Conservation (phyloP, 306 rosid species). For the Acacia acuminata region DNA sequence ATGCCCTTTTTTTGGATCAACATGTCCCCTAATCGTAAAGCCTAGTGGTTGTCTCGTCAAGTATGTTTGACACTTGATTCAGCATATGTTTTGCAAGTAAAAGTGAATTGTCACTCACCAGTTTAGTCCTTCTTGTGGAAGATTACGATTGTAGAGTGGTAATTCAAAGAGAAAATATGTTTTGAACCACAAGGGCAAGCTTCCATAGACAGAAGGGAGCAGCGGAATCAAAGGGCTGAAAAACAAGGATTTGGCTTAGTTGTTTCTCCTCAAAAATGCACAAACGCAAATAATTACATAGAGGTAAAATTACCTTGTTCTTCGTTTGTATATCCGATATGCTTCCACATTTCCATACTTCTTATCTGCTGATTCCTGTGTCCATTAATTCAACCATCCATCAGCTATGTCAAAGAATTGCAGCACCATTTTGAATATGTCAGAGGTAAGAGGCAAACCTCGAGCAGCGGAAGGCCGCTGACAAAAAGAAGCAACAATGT, state of each 20-base stretch:
- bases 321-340: slow-evolving; percentile 67
- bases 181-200: slow-evolving; percentile 83
- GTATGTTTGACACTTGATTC: background rate
- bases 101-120: slow-evolving; percentile 62
- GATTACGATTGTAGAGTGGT: slow-evolving; percentile 76
- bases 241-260: slow-evolving; percentile 36
- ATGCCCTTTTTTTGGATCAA: background rate
- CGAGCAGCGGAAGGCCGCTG: slow-evolving; percentile 93
- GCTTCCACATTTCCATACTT: slow-evolving; percentile 74
- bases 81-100: slow-evolving; percentile 4
- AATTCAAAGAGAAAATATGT: slow-evolving; percentile 68
- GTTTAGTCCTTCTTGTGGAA: slow-evolving; percentile 47
- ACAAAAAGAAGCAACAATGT: slow-evolving; percentile 88
- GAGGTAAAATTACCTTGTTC: slow-evolving; percentile 62
- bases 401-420: slow-evolving; percentile 20
- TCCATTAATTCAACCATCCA: slow-evolving; percentile 35
- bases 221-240: slow-evolving; percentile 89
- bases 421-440: slow-evolving; percentile 13
- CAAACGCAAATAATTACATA: slow-evolving; percentile 19
- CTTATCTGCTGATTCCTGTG: slow-evolving; percentile 89
- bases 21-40: background rate
- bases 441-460: slow-evolving; percentile 65
- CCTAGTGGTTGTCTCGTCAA: background rate
- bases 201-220: slow-evolving; percentile 68
- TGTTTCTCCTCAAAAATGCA: slow-evolving; percentile 27